Evolutionary conservation across 441 rosid species (phyloP).

Genomic region (Mallotus japonicus): DNA sequence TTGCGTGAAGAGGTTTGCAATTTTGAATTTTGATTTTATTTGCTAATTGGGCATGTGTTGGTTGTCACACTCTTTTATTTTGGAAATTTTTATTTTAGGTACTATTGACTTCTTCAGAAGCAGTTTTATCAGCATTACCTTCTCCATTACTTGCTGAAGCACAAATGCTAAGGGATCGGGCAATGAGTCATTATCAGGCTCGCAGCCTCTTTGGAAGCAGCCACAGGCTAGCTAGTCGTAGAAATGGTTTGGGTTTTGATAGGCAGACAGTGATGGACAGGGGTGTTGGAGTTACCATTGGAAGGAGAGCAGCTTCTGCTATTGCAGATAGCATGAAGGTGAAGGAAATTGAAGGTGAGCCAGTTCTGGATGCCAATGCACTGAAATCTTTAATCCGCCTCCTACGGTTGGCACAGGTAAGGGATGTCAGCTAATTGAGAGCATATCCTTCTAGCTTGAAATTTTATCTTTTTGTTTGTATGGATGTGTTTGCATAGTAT

Average conservation of each 20-base stretch:
- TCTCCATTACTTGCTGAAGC: slow-evolving; percentile 95
- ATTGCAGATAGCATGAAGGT: slow-evolving; percentile 64
- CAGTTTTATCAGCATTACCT: slow-evolving; percentile 89
- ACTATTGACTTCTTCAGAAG: slow-evolving; percentile 94
- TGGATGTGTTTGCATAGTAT: not conserved
- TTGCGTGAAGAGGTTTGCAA: slow-evolving; percentile 91
- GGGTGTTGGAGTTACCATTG: slow-evolving; percentile 86
- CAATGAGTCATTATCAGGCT: slow-evolving; percentile 98
- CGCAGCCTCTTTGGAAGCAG: slow-evolving; percentile 84
- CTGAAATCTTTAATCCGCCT: slow-evolving; percentile 82
- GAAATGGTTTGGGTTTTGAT: slow-evolving; percentile 94
- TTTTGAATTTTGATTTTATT: slow-evolving; percentile 23
- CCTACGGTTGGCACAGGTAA: slow-evolving; percentile 86
- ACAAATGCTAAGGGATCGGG: slow-evolving; percentile 93
- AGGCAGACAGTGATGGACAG: slow-evolving; percentile 92
- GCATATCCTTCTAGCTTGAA: slow-evolving; percentile 7
- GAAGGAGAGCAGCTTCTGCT: slow-evolving; percentile 67
- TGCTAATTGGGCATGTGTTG: slow-evolving; percentile 20
- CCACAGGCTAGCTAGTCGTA: slow-evolving; percentile 71
- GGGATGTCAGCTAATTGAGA: slow-evolving; percentile 17
- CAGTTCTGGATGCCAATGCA: slow-evolving; percentile 70
- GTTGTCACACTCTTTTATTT: too few species aligned
- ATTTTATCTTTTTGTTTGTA: not conserved
- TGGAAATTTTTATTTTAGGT: slow-evolving; percentile 48
- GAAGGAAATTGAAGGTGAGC: slow-evolving; percentile 89